A percentile compares a stretch with the other conserved stretches of the same genome.
Conservation (phyloP, 345 rosid species). For the Rhodomyrtus tomentosa region DNA sequence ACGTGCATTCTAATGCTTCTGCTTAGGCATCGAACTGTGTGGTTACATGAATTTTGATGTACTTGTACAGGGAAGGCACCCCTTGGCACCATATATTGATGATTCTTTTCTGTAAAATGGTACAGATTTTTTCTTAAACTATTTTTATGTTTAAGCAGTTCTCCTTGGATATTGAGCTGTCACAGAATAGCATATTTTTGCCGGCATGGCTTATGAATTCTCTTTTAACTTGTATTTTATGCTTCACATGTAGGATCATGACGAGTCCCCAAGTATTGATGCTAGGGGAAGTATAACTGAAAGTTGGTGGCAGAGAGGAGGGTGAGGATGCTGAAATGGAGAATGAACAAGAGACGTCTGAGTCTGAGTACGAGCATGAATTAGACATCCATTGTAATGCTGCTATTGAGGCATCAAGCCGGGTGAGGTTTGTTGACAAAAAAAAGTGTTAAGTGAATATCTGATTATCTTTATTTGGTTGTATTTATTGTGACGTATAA, state of each 20-base stretch:
- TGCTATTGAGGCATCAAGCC: background rate
- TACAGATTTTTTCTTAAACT: no score
- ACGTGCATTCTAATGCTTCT: background rate
- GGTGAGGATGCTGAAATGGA: background rate
- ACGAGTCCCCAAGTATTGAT: slow-evolving; percentile 3
- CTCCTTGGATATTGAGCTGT: no score
- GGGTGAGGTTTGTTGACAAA: background rate
- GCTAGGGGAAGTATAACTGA: background rate
- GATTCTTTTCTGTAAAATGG: background rate
- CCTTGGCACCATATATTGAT: background rate
- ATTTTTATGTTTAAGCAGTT: no score
- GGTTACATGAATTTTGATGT: background rate
- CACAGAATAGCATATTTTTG: background rate
- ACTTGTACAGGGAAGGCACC: no score
- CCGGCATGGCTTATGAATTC: background rate
- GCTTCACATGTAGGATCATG: slow-evolving; percentile 8
- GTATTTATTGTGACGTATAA: background rate
- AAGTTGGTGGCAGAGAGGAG: background rate
- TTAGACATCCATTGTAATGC: background rate
- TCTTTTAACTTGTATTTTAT: background rate
- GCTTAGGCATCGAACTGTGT: background rate
- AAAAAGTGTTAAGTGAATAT: no score
- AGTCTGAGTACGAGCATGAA: background rate
- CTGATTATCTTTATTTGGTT: background rate
- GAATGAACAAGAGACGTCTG: background rate